Base-by-base conservation (phyloP, 371 early-diverging fungal species). In the Umbelopsis sp. region DNA sequence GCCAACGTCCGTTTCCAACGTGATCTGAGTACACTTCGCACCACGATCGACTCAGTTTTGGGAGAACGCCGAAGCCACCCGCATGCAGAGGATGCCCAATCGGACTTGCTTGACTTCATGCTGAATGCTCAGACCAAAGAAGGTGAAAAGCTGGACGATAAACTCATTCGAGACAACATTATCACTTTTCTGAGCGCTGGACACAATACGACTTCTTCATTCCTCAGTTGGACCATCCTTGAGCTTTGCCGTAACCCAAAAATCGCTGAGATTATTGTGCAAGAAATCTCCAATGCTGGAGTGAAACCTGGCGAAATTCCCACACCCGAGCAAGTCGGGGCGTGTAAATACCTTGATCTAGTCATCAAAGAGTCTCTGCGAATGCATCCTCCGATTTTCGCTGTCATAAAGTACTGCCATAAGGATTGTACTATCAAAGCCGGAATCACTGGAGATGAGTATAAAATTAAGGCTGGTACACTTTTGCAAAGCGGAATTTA, bases 21-120 rank as follows among this genome's bases (percentile, higher is more conserved):
- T 3, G 69, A 69, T 22, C 44, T 80, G 14, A 63, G 68, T 7
- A 63, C 80, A 14, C 87, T 87, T 80, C 77, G 75, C 45, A 70
- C 14, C 14, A 80, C 71, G 7, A 81, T 84, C 0, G 77, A 78
- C 11, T 44, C 71, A 37, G 81, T 85, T 1, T 74, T 84, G 32
- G 48, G 37, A 9, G 81, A 81, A 46, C 74, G 81, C n/a, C 76
- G 76, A 63, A 37, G 44, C 5, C 68, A 79, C 14, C 72, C 75
- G 44, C 77, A 83, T 63, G 78, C 84, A 18, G 71, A 66, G 4
- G 69, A 81, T 44, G 75, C 52, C 41, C 71, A 76, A n/a, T 80
- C 77, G 63, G 87, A 89, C 68, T 70, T 89, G 32, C 69, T 87
- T 46, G 87, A 81, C 44, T 87, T 75, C 65, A 89, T 89, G 89